Conservation (phyloP, 2,329 filamentous ascomycete species). For the Lasiodiplodia hormozganensis region DNA sequence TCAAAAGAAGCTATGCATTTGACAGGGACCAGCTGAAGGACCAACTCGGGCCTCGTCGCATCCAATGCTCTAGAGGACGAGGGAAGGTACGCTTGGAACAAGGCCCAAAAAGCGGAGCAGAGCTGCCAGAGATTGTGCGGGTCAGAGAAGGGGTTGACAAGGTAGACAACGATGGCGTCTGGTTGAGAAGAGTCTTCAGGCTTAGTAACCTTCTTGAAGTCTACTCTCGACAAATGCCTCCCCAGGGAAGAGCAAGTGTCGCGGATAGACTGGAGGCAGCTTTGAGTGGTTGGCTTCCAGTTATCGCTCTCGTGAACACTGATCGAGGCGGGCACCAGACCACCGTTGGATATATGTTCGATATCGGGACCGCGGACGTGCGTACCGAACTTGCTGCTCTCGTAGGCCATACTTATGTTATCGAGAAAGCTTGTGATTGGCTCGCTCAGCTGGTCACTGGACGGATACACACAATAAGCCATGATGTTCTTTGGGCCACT, state of each 20-base stretch:
- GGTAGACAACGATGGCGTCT: conserved; percentile 71
- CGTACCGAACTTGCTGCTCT: conserved; percentile 73
- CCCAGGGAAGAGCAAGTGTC: conserved; percentile 50
- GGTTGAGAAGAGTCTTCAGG: conserved; percentile 57
- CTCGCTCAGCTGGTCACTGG: conserved; percentile 67
- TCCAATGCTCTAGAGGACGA: conserved; percentile 52
- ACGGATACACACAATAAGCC: conserved; percentile 74
- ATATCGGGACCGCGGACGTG: conserved; percentile 57
- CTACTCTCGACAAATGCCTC: conserved; percentile 46
- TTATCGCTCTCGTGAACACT: conserved; percentile 34
- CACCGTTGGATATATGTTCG: conserved; percentile 40
- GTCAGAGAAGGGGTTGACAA: conserved; percentile 72
- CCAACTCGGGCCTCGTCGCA: conserved; percentile 63
- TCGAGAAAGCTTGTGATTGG: conserved; percentile 70
- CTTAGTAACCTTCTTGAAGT: conserved; percentile 43
- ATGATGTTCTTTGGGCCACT: conserved; percentile 74
- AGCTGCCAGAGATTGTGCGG: conserved; percentile 69
- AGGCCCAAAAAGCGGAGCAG: conserved; percentile 74
- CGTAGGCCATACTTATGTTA: conserved; percentile 73
- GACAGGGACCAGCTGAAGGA: conserved; percentile 77
- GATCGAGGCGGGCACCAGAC: conserved; percentile 39
- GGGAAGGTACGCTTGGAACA: conserved; percentile 69
- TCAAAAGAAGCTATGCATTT: conserved; percentile 70
- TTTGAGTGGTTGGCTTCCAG: conserved; percentile 33
- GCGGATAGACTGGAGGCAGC: conserved; percentile 39